These are phyloP conservation scores for Beverwykella pulmonaria DNA, from an alignment of 495 filamentous ascomycete species.

Conservation along the genomic window DNA sequence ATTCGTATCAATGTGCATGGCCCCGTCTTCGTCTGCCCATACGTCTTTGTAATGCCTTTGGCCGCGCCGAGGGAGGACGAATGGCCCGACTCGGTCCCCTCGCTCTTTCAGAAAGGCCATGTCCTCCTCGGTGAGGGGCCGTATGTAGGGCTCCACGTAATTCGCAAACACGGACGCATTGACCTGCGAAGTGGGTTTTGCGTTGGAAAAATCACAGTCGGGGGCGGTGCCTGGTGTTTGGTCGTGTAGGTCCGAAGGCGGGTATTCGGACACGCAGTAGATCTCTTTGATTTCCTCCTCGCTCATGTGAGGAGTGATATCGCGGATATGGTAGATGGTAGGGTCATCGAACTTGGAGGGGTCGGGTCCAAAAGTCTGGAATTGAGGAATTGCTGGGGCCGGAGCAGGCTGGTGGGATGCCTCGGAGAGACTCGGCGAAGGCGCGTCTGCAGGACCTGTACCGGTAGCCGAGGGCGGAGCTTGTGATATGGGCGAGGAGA, in stretches of 20 bases:
- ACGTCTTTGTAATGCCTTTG: constrained; percentile 82
- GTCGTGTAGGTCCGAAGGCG: constrained; percentile 73
- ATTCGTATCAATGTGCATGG: constrained; percentile 66
- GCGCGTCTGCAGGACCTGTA: constrained; percentile 32
- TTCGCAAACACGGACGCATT: constrained; percentile 84
- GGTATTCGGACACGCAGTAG: constrained; percentile 83
- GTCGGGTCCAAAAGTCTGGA: constrained; percentile 86
- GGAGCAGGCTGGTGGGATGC: constrained; percentile 76
- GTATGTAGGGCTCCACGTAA: constrained; percentile 88
- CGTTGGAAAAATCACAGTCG: constrained; percentile 91
- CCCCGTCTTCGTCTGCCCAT: constrained; percentile 91
- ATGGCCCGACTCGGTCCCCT: constrained; percentile 79
- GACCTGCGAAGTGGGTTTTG: constrained; percentile 92
- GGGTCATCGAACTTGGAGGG: constrained; percentile 90
- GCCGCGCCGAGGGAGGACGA: constrained; percentile 83
- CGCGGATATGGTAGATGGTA: constrained; percentile 89
- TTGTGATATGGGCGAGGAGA: constrained; percentile 39
- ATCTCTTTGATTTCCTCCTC: constrained; percentile 82
- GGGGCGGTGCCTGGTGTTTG: constrained; percentile 86
- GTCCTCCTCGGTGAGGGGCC: constrained; percentile 90
- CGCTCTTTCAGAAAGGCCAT: constrained; percentile 89
- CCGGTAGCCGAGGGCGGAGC: constrained; percentile 35
- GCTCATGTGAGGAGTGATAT: constrained; percentile 69
- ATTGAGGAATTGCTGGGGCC: constrained; percentile 69
- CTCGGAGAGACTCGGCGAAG: constrained; percentile 63